Base-by-base conservation (phyloP, 192 early-diverging fungal species). In the Coemansia sp. region DNA sequence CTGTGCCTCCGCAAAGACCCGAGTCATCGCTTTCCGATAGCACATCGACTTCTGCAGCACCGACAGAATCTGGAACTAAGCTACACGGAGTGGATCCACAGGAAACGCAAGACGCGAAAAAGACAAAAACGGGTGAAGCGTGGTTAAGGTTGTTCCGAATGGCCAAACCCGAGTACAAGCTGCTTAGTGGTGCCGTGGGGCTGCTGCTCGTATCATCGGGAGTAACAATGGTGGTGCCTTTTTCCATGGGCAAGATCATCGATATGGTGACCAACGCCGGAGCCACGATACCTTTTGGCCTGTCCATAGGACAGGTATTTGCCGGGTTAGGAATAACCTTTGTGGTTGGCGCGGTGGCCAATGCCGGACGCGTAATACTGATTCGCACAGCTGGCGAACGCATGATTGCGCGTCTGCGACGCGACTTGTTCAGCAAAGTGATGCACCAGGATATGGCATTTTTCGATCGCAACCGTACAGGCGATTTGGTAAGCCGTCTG, bases 401-500 rank as follows among this genome's bases (percentile, higher is more conserved):
- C 29, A 80, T 90, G 45, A 79, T 86, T 16, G 69, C 75, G 36
- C 77, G 88, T 18, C 57, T 90, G 59, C 76, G 82, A 17, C 38
- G 61, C 38, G 73, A 76, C 25, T 60, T 88, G 4, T 90, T 89
- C 56, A 63, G 56, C 8, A 77, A 83, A 16, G 73, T 90, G 25
- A 74, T 90, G 55, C 75, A 48, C 36, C 86, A 88, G 68, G 89
- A 90, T 49, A 80, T 88, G 63, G 75, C 66, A 7, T 90, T 89
- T 52, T 89, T 89, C 61, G 89, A 90, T 64, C 68, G 63, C 57
- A 82, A 87, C 72, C 76, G 78, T 40, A 78, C 82, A 33, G 92
- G 92, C 40, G 92, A 92, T 60, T 84, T 96, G 25, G 85, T 92
- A 17, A 91, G 89, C 32, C 87, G 92, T 22, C 76, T 96, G 56